Evolutionary conservation across 2,329 filamentous ascomycete species (phyloP), one percentile per base, ranked within the genome.

Genomic region (Neurospora sp.): DNA sequence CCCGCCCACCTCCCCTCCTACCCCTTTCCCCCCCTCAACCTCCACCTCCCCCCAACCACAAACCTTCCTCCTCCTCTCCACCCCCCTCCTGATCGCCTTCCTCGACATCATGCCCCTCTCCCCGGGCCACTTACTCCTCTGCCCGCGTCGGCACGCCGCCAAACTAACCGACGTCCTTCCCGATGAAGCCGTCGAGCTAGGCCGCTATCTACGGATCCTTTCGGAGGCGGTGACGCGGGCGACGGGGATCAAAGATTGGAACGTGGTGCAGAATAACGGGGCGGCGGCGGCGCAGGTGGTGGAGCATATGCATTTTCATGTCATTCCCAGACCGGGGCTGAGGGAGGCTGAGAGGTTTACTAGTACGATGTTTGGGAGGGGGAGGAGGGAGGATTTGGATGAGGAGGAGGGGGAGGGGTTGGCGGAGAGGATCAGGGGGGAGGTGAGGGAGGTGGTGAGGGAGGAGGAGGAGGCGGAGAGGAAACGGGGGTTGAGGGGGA

Each of bases 241-340:
- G 0, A 92, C 90, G 2, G 91, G 90, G 10, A 87, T 93, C 1
- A 84, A 84, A 68, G 94, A 97, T 81, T 98, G 95, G 91, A 99
- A 99, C 80, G 89, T 98, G 38, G 93, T 98, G 69, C 95, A 98
- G 82, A 98, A 98, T 79, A 98, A 97, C 76, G 93, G 95, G 17
- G 90, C 90, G 3, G 88, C 93, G 39, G 95, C 95, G 2, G 93
- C 93, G 2, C 95, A 98, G 81, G 93, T 97, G 17, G 93, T 98
- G 1, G 91, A 91, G 28, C 95, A 98, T 79, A 90, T 96, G 67
- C 95, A 99, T 80, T 98, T 96, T 79, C 96, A 99, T 76, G 86
- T 98, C 68, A 96, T 99, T 40, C 95, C 95, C 0, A 83, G 95
- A 43, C 93, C 94, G 0, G 88, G 91, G 81, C 86, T 86, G 70